Evolutionary conservation across 768 basidiomycete genomes (phyloP).

Genomic region (Russula emetica): DNA sequence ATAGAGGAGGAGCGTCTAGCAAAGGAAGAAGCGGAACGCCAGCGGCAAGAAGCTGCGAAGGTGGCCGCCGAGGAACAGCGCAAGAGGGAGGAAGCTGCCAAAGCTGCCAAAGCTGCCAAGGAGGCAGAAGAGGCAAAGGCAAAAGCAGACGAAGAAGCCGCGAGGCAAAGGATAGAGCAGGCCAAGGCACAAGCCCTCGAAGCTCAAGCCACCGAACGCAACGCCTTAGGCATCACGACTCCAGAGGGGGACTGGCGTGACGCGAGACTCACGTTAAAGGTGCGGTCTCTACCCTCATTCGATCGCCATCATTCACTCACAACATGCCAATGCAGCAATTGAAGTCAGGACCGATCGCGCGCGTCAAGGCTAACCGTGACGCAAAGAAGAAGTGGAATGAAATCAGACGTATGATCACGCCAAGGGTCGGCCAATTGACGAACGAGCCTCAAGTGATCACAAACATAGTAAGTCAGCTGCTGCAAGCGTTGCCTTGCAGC

Average conservation of each 20-base stretch:
- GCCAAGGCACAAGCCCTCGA: conserved; percentile 38
- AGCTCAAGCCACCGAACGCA: conserved; percentile 40
- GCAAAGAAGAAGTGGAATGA: conserved; percentile 61
- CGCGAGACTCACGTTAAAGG: conserved; percentile 52
- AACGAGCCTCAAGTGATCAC: conserved; percentile 58
- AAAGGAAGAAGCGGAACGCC: conserved; percentile 48
- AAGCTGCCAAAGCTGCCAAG: conserved; percentile 30
- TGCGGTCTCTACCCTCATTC: conserved; percentile 31
- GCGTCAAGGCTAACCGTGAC: conserved; percentile 55
- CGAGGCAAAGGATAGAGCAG: conserved; percentile 33
- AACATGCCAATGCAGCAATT: conserved; percentile 43
- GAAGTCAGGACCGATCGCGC: conserved; percentile 59
- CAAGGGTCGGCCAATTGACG: conserved; percentile 84
- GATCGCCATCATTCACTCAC: conserved; percentile 25
- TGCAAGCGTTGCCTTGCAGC: conserved; percentile 18
- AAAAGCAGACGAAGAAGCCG: conserved; percentile 36
- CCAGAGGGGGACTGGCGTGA: conserved; percentile 62
- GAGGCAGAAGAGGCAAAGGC: conserved; percentile 29
- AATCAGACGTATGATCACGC: conserved; percentile 72
- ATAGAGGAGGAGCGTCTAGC: conserved; percentile 56
- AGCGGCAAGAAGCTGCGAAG: conserved; percentile 33
- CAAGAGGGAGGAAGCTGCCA: conserved; percentile 31
- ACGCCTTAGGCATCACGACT: conserved; percentile 48
- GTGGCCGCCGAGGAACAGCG: conserved; percentile 31
- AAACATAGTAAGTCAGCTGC: conserved; percentile 52